Conservation (phyloP, 2,329 filamentous ascomycete genomes). For the Didymosphaeria variabile region DNA sequence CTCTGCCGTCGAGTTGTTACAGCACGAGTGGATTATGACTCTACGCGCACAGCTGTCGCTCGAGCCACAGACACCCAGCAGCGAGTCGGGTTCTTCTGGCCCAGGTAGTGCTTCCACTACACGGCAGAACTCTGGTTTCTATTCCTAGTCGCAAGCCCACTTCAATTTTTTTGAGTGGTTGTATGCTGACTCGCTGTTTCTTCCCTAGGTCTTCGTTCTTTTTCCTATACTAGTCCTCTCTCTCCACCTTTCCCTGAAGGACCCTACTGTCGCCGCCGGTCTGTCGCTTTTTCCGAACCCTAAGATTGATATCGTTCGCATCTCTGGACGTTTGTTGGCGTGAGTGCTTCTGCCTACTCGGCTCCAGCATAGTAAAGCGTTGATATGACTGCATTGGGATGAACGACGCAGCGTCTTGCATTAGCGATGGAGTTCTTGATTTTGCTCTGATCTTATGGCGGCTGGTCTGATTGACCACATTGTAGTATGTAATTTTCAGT, state of each 20-base stretch:
- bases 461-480: constrained; percentile 10
- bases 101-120: constrained; percentile 33
- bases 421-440: constrained; percentile 41
- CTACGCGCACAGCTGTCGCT: constrained; percentile 57
- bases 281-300: constrained; percentile 24
- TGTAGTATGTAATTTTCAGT: constrained; percentile 27
- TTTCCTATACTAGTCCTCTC: constrained; percentile 13
- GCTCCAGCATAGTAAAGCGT: constrained; percentile 7
- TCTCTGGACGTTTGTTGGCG: constrained; percentile 14
- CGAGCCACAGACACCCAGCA: constrained; percentile 57
- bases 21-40: constrained; percentile 85
- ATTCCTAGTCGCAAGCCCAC: constrained; percentile 28
- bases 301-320: constrained; percentile 20
- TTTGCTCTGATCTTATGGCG: constrained; percentile 8
- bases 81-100: constrained; percentile 31
- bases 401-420: constrained; percentile 34
- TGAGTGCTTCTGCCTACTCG: neutral
- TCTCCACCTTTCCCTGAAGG: constrained; percentile 2
- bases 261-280: constrained; percentile 8
- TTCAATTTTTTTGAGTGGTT: constrained; percentile 6
- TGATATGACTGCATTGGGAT: constrained; percentile 17
- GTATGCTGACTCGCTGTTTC: constrained; percentile 19
- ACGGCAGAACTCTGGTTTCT: constrained; percentile 46
- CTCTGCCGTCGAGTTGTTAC: constrained; percentile 85
- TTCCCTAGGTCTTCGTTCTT: constrained; percentile 15